Percentiles rank a stretch among this genome's conserved stretches.
Conservation (phyloP, 352 stramenopile species). For the Pythium grandisporangium region DNA sequence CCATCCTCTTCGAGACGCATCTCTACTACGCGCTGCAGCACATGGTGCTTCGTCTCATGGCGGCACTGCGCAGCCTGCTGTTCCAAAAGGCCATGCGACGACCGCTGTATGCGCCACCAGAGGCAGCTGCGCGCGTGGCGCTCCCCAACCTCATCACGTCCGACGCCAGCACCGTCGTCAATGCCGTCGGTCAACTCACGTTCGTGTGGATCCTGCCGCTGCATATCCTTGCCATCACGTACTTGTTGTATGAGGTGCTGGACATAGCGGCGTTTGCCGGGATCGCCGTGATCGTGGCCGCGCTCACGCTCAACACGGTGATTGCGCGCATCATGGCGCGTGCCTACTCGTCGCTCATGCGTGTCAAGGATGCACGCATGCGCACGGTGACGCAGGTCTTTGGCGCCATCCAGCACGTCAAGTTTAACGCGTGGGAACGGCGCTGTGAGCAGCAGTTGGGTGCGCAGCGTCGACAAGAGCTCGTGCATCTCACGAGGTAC, state of each 20-base stretch:
- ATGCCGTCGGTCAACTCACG: constrained; percentile 2
- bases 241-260: constrained; percentile 7
- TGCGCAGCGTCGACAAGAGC: constrained; percentile 38
- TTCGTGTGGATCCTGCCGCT: constrained; percentile 7
- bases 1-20: constrained; percentile 18
- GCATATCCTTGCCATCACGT: constrained; percentile 3
- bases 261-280: constrained; percentile 9
- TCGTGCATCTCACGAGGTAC: constrained; percentile 42
- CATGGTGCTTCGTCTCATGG: constrained; percentile 19
- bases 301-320: constrained; percentile 5
- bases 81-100: constrained; percentile 32
- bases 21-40: constrained; percentile 18
- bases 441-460: constrained; percentile 60
- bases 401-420: constrained; percentile 83
- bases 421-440: constrained; percentile 87
- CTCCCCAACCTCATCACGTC: constrained; percentile 6
- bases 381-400: constrained; percentile 32
- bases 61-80: constrained; percentile 27
- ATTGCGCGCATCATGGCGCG: constrained; percentile 8
- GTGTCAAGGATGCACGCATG: constrained; percentile 29
- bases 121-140: not conserved
- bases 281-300: constrained; percentile 1
- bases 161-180: constrained; percentile 7
- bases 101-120: not conserved
- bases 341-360: constrained; percentile 11